Evolutionary conservation across 208 protist species (phyloP), one percentile per base, ranked within the genome.

Genomic region (Leishmania guyanensis): DNA sequence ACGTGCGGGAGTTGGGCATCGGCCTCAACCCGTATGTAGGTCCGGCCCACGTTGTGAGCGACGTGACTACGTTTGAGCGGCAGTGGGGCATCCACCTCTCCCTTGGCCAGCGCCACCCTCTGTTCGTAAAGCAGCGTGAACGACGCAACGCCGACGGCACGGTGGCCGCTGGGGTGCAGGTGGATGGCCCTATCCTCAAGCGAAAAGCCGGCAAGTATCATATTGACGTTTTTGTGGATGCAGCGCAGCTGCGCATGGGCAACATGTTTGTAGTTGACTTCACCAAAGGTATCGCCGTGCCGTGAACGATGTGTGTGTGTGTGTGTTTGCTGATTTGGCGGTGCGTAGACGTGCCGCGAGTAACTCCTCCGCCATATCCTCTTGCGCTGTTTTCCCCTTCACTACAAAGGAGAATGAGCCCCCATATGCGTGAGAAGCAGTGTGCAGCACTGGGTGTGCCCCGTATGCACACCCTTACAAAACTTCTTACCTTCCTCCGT

Each of bases 21-120:
- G 95, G 95, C 29, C 90, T 98, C 53, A 98, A 97, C 86, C 94
- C 93, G n/a, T 93, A 89, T 77, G 88, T 95, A 16, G 92, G 95
- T 26, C 87, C 83, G n/a, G 20, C 81, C 17, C 92, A 94, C 84
- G 82, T 96, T n/a, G 80, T 98, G 46, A 93, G 82, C 54, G 95
- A 98, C 75, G 95, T 98, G 53, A 97, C 95, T 33, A 93, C 93
- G 39, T 98, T 98, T 81, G 95, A 98, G 90, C 87, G 95, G 14
- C 95, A 98, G 86, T 96, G 92, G 87, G 95, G 95, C 50, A 88
- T 98, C 46, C 95, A 98, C 84, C 71, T 98, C 71, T 96, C 91
- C 43, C 88, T 98, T 22, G 95, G 95, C 2, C 93, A 96, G 86
- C 90, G 93, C 17, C 95, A 98, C 81, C 93, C 95, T 5, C 87